Evolutionary conservation across 768 basidiomycete genomes (phyloP), one percentile per base, ranked within the genome.

Genomic region (Leccinum sublutescens): DNA sequence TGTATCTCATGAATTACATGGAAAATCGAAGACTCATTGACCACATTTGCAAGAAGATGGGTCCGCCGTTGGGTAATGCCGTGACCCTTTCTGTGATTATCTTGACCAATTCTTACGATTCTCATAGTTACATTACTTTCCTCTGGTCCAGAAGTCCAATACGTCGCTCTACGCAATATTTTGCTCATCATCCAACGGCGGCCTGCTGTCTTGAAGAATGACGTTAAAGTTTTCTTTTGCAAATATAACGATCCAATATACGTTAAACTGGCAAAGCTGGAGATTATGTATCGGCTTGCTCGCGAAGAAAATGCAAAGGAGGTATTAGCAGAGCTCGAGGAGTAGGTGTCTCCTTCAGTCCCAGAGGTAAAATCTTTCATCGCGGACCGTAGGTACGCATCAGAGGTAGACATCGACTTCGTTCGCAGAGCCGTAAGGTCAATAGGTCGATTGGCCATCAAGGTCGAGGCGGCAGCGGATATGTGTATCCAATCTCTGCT

Each of bases 241-340:
- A 98, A 99, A 75, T 99, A 98, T 75, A 98, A 98, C 72, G 97
- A 98, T 68, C 97, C 97, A 2, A 97, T 98, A 65, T 99, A 98
- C 72, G 93, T 98, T 72, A 98, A 99, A 73, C 82, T 99, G 31
- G 96, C 95, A 52, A 98, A 99, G 68, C 80, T 99, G 54, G 97
- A 98, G 75, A 98, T 98, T 69, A 98, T 99, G 92, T 98, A 98
- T 74, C 87, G 97, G 10, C 81, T 99, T 19, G 94, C 95, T 9
- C 85, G 93, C n/a, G 88, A 93, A 59, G 93, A 95, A 70, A 99
- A 98, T 71, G 91, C 91, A 19, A 82, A 81, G 61, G 94, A 98
- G 69, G 95, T 99, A 1, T 78, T 99, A 14, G 88, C 95, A 33
- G 97, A 98, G 75, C 77, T 99, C 21, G 91, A 96, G 75, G 97